These are phyloP conservation scores for Hygrophila difformis DNA, from an alignment of 257 asterid species.

Conservation along the genomic window DNA sequence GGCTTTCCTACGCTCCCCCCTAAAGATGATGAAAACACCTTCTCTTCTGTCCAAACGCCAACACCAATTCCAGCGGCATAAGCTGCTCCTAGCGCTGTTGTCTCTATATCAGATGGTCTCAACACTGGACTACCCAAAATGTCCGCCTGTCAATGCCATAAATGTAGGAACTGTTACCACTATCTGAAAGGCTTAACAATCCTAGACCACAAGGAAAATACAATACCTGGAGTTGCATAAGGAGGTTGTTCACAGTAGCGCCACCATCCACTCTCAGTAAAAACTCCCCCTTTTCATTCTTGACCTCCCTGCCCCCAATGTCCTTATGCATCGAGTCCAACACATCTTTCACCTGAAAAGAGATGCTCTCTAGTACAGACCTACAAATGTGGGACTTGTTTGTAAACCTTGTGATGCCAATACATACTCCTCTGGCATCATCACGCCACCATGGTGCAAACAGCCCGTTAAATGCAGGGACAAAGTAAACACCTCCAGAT, in stretches of 20 bases:
- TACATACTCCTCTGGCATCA: constrained; percentile 84
- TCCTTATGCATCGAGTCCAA: constrained; percentile 94
- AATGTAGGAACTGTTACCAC: too few relatives aligned
- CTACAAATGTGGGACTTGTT: constrained; percentile 90
- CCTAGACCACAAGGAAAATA: background rate
- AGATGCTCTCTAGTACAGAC: constrained; percentile 96
- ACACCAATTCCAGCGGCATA: constrained; percentile 94
- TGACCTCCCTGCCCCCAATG: constrained; percentile 51
- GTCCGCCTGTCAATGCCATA: constrained; percentile 44
- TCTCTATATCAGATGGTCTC: constrained; percentile 82
- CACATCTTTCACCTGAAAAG: constrained; percentile 92
- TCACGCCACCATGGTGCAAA: constrained; percentile 99
- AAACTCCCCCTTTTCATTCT: constrained; percentile 47
- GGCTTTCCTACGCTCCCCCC: constrained; percentile 47
- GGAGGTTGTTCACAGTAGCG: constrained; percentile 74
- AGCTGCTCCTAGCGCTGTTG: constrained; percentile 96
- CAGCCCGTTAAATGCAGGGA: constrained; percentile 90
- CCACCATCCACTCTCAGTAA: constrained; percentile 94
- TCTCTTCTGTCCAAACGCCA: constrained; percentile 66
- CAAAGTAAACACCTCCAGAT: constrained; percentile 82
- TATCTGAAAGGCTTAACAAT: too few relatives aligned
- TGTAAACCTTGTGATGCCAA: constrained; percentile 90
- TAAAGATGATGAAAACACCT: constrained; percentile 38
- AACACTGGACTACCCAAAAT: constrained; percentile 69
- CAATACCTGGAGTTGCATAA: constrained; percentile 91